phyloP scores from a whole-genome alignment of 805 yeast species.

The Sugiyamaella valdiviana region DNA sequence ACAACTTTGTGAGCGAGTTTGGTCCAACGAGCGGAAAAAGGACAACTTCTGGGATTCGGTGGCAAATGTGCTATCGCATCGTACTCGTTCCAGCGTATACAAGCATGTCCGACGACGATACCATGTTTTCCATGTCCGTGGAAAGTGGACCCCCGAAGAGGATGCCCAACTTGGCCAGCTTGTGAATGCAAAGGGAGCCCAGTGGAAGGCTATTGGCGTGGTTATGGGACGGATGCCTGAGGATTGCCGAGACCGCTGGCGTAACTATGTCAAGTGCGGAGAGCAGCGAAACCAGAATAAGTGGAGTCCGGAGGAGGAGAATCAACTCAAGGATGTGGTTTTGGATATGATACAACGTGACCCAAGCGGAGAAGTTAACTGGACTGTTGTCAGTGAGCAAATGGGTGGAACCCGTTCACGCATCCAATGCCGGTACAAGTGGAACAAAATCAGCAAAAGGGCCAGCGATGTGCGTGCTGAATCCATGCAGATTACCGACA shows the following conservation, averaged over 20 bases:
- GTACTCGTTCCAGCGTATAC: constrained; percentile 85
- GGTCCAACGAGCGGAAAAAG: constrained; percentile 79
- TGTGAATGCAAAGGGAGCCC: constrained; percentile 64
- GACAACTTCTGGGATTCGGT: constrained; percentile 87
- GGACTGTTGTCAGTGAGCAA: constrained; percentile 85
- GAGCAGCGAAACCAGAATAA: constrained; percentile 63
- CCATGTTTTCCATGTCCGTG: constrained; percentile 81
- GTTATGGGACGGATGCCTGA: constrained; percentile 91
- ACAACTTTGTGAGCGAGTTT: constrained; percentile 74
- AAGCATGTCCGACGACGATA: constrained; percentile 88
- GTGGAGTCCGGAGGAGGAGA: constrained; percentile 76
- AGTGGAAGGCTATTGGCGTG: constrained; percentile 83
- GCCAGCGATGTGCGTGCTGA: constrained; percentile 44
- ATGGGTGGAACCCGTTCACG: constrained; percentile 88
- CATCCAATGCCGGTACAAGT: constrained; percentile 91
- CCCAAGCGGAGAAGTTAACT: constrained; percentile 49
- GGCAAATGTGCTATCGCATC: constrained; percentile 69
- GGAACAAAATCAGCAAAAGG: constrained; percentile 74
- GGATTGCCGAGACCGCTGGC: constrained; percentile 94
- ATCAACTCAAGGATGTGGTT: constrained; percentile 49
- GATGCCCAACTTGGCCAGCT: constrained; percentile 60
- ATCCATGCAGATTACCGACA: constrained; percentile 42
- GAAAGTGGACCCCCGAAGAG: constrained; percentile 83
- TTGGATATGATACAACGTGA: constrained; percentile 41
- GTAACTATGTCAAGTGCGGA: constrained; percentile 93